A percentile compares a stretch with the other conserved stretches of the same genome.
phyloP scores from a whole-genome alignment of 345 rosid species.

The Raphanus raphanistrum region DNA sequence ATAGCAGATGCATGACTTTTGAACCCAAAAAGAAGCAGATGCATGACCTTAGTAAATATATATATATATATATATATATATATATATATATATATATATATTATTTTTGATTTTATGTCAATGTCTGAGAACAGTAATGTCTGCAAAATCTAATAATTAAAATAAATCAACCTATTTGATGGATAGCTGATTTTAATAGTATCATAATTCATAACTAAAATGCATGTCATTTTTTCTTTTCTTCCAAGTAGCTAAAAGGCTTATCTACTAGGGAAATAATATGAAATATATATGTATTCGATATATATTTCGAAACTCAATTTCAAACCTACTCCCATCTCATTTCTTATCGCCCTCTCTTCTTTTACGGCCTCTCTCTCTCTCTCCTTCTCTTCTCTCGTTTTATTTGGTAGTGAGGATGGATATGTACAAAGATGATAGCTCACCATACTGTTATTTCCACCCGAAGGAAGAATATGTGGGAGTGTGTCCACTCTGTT shows the following conservation, averaged over 20 bases:
- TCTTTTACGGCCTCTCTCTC: not conserved
- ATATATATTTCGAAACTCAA: conserved; percentile 28
- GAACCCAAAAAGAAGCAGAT: not conserved
- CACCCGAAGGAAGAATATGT: conserved; percentile 64
- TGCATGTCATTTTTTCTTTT: conserved; percentile 12
- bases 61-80: not conserved
- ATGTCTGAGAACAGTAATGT: conserved; percentile 17
- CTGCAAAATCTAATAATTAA: not conserved
- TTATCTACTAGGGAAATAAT: conserved; percentile 27
- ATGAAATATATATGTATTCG: not conserved
- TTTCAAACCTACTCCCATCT: conserved; percentile 29
- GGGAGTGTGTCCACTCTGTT: conserved; percentile 82
- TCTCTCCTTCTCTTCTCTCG: not conserved
- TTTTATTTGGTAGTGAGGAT: conserved; percentile 33
- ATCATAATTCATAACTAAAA: conserved; percentile 4
- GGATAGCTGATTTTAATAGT: not conserved
- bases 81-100: not conserved
- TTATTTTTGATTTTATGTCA: not conserved
- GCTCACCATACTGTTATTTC: conserved; percentile 69
- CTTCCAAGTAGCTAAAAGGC: conserved; percentile 20
- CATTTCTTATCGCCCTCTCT: conserved; percentile 14
- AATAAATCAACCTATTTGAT: not conserved
- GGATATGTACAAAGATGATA: conserved; percentile 63
- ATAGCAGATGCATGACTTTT: conserved; percentile 13
- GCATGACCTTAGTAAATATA: not conserved